These are phyloP conservation scores for Pisolithus thermaeus DNA, from an alignment of 1,284 basidiomycete genomes.

Conservation along the genomic window DNA sequence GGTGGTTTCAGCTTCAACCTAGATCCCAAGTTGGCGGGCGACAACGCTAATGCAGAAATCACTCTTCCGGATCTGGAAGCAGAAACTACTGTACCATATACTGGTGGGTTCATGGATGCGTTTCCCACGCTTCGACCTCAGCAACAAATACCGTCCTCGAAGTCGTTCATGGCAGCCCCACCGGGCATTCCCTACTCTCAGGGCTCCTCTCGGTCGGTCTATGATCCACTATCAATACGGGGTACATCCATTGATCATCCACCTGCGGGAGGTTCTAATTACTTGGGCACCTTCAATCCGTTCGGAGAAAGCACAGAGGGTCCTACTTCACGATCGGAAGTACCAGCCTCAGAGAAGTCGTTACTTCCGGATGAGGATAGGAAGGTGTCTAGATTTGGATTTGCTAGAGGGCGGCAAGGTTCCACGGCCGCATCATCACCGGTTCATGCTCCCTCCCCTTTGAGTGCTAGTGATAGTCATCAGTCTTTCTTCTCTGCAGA, in stretches of 20 bases:
- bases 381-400: slow-evolving; percentile 78
- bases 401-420: slow-evolving; percentile 68
- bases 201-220: slow-evolving; percentile 43
- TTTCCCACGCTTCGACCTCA: slow-evolving; percentile 51
- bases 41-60: slow-evolving; percentile 38
- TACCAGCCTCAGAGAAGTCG: slow-evolving; percentile 19
- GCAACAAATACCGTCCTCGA: slow-evolving; percentile 26
- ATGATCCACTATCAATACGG: slow-evolving; percentile 43
- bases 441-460: slow-evolving; percentile 50
- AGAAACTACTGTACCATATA: slow-evolving; percentile 49
- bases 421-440: slow-evolving; percentile 57
- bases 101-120: slow-evolving; percentile 56
- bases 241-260: slow-evolving; percentile 41
- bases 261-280: slow-evolving; percentile 43
- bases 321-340: slow-evolving; percentile 10
- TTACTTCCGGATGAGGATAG: slow-evolving; percentile 53
- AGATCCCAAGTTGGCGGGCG: slow-evolving; percentile 64
- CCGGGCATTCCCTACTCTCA: slow-evolving; percentile 49
- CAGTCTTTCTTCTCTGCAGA: slow-evolving; percentile 40
- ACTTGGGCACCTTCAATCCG: slow-evolving; percentile 73
- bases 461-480: slow-evolving; percentile 46
- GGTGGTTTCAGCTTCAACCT: slow-evolving; percentile 79
- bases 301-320: slow-evolving; percentile 60
- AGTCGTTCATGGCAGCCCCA: slow-evolving; percentile 37
- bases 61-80: slow-evolving; percentile 49